phyloP scores from a whole-genome alignment of 176 grass and related monocot species.

The Dendrocalamus sinicus region DNA sequence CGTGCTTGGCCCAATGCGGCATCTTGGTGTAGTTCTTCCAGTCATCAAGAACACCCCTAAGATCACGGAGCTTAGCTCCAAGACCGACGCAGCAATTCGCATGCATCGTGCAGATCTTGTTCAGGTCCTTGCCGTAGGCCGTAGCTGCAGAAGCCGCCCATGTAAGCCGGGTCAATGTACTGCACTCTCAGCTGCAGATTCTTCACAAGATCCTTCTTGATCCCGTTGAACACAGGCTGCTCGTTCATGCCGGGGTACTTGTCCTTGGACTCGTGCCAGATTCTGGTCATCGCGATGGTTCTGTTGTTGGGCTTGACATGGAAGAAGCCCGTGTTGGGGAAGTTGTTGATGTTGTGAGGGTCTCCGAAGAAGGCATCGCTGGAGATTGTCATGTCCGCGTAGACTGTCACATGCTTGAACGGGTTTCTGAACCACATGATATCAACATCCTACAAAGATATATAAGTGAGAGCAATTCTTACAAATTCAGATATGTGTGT shows the following conservation, averaged over 20 bases:
- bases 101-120: slow-evolving; percentile 84
- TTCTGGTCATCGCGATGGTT: slow-evolving; percentile 58
- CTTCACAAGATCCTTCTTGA: slow-evolving; percentile 59
- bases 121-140: slow-evolving; percentile 56
- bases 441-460: slow-evolving; percentile 63
- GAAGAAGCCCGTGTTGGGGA: slow-evolving; percentile 79
- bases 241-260: slow-evolving; percentile 53
- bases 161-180: slow-evolving; percentile 56
- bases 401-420: slow-evolving; percentile 62
- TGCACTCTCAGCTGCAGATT: slow-evolving; percentile 45
- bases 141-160: slow-evolving; percentile 69
- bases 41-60: slow-evolving; percentile 50
- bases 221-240: slow-evolving; percentile 75
- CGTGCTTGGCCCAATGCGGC: slow-evolving; percentile 40
- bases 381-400: slow-evolving; percentile 73
- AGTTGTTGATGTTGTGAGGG: slow-evolving; percentile 49
- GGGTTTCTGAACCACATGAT: slow-evolving; percentile 79
- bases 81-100: slow-evolving; percentile 84
- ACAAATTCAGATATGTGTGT: background rate
- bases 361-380: slow-evolving; percentile 62
- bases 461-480: too few species aligned
- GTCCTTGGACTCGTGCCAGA: slow-evolving; percentile 48
- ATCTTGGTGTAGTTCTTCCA: slow-evolving; percentile 66
- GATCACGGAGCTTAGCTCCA: slow-evolving; percentile 54
- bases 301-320: slow-evolving; percentile 54